Percentiles rank a stretch among this genome's conserved stretches.
These are phyloP conservation scores for Fraxinus sp. DNA, from an alignment of 305 asterid genomes.

Conservation along the genomic window DNA sequence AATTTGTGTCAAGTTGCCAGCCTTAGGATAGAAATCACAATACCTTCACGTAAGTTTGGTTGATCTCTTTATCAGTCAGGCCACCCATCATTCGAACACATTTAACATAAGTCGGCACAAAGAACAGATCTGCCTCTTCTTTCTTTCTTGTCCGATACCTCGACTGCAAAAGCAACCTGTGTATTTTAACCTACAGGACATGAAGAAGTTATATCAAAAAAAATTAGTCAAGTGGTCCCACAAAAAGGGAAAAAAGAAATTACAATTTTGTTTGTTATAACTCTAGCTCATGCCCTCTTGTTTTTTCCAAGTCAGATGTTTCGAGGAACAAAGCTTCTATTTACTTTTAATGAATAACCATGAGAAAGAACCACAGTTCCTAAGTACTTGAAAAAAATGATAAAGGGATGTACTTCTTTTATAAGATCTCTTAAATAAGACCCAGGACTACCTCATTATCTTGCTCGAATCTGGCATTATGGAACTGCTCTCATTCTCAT, in stretches of 20 bases:
- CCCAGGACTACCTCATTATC: background rate
- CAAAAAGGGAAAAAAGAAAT: background rate
- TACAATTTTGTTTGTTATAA: background rate
- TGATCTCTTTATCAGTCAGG: conserved; percentile 84
- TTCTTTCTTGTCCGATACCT: conserved; percentile 64
- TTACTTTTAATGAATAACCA: background rate
- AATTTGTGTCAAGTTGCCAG: conserved; percentile 11
- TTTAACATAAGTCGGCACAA: conserved; percentile 86
- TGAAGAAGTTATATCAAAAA: background rate
- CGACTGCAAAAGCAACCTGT: conserved; percentile 71
- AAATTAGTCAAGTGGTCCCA: background rate
- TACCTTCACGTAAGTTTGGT: conserved; percentile 86
- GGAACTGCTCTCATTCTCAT: background rate
- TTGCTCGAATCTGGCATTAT: background rate
- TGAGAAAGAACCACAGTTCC: background rate
- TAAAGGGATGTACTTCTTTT: background rate
- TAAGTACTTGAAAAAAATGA: background rate
- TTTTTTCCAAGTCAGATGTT: background rate
- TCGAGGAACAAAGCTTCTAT: background rate
- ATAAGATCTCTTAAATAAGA: background rate
- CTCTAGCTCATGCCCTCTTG: background rate
- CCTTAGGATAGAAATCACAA: conserved; percentile 18
- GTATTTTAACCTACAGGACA: conserved; percentile 73
- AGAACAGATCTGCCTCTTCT: conserved; percentile 87
- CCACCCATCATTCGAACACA: conserved; percentile 96